Base-by-base conservation (phyloP, 139 green algal genomes). In the Haematococcus sp. region DNA sequence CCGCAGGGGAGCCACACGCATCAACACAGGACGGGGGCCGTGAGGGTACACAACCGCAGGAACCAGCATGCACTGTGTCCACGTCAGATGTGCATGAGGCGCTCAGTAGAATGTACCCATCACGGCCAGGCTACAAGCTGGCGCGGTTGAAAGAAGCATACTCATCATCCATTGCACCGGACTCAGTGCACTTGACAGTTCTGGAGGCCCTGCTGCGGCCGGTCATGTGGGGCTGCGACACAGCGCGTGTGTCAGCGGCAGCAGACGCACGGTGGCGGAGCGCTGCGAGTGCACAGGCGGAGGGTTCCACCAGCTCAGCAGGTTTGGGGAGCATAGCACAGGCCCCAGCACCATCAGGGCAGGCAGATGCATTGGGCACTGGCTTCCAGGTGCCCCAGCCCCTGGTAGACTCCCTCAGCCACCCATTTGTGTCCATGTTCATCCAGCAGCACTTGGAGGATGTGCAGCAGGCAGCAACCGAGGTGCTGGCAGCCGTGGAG, bases 391-490 rank as follows among this genome's bases (percentile, higher is more conserved):
- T 22, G 25, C 40, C 40, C 7, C 17, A 34, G 58, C 4, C 3
- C 4, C 11, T 65, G 58, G 58, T 9, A 22, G 11, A 33, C 4
- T 22, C 58, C n/a, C 58, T 65, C n/a, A 40, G n/a, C 23, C 11
- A 65, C 58, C 11, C n/a, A 9, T 65, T 65, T 65, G 58, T 65
- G 2, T 35, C n/a, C 25, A 65, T 65, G 58, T n/a, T 65, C n/a
- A 4, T 65, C n/a, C 11, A 33, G 58, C n/a, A 65, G 58, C 58
- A 40, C 9, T 9, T 65, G 25, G 58, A 65, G 11, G 58, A 65
- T 9, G 28, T 65, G 58, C n/a, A 65, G 58, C n/a, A 65, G 25
- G 58, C 58, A 40, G 23, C 58, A 28, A 65, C n/a, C 23, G 25
- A 65, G 23, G n/a, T 65, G 25, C 40, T 49, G 40, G 40, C 40